Evolutionary conservation across 2,329 filamentous ascomycete species (phyloP), one percentile per base, ranked within the genome.

Genomic region (Rhytidhysteron rufulum): DNA sequence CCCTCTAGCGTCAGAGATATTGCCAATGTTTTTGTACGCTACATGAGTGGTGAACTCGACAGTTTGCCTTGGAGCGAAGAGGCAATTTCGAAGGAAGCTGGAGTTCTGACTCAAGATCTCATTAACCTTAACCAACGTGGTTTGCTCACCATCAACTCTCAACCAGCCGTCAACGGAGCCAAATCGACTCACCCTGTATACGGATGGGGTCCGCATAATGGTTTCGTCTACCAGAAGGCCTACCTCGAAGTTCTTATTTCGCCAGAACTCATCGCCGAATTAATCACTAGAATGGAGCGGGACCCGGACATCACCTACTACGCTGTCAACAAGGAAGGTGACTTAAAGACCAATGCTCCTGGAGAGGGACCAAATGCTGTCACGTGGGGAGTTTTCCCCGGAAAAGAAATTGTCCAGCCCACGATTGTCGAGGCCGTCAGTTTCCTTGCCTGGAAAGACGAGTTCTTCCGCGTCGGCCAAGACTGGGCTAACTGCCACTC

Each of bases 381-480:
- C 36, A 98, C 93, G 2, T 98, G 93, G 93, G 93, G 93, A 67
- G 94, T 98, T 24, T 98, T 97, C 72, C 91, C 93, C 0, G 93
- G 93, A 43, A 95, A 97, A 66, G 93, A 98, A 68, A 96, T 98
- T 60, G 90, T 98, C n/a, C 93, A 98, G 67, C 93, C 93, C 11
- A 98, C 93, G n/a, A 96, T 98, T 56, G 93, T 98, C 38, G 93
- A 98, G 71, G 94, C 88, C 15, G 85, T 98, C 63, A 95, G 88
- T 64, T 98, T 98, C 78, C 74, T 98, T 39, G 93, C 93, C 2
- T 98, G 93, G 93, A 95, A 95, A 69, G 93, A 98, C 54, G 93
- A 98, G 68, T 94, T 95, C 13, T 98, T 89, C 74, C 82, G 87
- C 45, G 78, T 98, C 8, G 93, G 93, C 40, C 78, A 85, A 42